A percentile compares a stretch with the other conserved stretches of the same genome.
These are phyloP conservation scores for Westerdykella aurantiaca DNA, from an alignment of 2,329 filamentous ascomycete species.

Conservation along the genomic window DNA sequence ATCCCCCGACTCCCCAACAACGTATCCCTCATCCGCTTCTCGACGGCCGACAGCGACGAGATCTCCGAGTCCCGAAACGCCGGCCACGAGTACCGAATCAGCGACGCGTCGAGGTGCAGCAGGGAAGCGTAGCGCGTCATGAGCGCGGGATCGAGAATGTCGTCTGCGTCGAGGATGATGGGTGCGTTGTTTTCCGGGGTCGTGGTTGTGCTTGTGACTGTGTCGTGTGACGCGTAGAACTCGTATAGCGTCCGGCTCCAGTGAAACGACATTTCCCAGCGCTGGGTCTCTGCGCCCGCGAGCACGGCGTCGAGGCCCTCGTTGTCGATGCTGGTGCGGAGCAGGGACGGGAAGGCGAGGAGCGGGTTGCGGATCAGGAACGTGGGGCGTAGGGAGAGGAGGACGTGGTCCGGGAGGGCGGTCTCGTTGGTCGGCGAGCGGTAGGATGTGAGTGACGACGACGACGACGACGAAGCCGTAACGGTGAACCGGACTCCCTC, in stretches of 20 bases:
- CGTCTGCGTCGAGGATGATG: constrained; percentile 16
- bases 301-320: constrained; percentile 7
- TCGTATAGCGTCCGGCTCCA: constrained; percentile 13
- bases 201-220: not conserved
- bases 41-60: not conserved
- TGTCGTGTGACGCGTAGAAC: constrained; percentile 4
- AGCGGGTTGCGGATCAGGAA: constrained; percentile 19
- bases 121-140: constrained; percentile 12
- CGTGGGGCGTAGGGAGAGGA: constrained; percentile 8
- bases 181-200: not conserved
- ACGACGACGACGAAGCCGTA: not conserved
- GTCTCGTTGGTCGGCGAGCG: constrained; percentile 9
- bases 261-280: constrained; percentile 14
- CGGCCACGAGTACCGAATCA: constrained; percentile 11
- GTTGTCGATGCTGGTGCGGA: constrained; percentile 14
- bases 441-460: not conserved
- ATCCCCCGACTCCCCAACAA: constrained; percentile 13
- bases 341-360: constrained; percentile 12
- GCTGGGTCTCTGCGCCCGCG: not conserved
- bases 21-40: constrained; percentile 18
- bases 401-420: constrained; percentile 8
- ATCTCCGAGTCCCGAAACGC: constrained; percentile 7
- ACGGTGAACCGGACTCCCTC: not conserved
- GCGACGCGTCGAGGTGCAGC: constrained; percentile 9
- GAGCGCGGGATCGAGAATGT: constrained; percentile 6